Base-by-base conservation (phyloP, 2,329 filamentous ascomycete genomes). In the Trichophyton equinum region DNA sequence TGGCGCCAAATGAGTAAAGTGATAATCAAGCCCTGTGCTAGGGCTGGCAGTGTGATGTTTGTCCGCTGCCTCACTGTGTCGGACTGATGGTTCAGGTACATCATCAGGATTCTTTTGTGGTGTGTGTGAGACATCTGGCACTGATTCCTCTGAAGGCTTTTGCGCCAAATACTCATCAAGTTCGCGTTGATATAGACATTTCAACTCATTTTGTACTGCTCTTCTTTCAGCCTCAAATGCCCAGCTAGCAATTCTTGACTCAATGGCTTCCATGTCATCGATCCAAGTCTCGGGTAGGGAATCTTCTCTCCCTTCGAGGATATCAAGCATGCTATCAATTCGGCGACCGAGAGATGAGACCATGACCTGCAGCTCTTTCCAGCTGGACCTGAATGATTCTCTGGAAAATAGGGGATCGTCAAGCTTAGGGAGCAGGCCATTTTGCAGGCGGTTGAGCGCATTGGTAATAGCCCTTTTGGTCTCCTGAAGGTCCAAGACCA, bases 251-350 rank as follows among this genome's bases (percentile, higher is more conserved):
- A 92, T 96, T 33, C 85, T 82, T 9, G 81, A 78, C 72, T 99
- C 94, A 3, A 95, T 78, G 0, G 76, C 74, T 71, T 97, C 94
- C 75, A 97, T 86, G 3, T 85, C 82, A 67, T 95, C 89, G 61
- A 97, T 83, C 94, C 92, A 99, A 30, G 77, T 72, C 46, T 95
- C 88, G 0, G 94, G 94, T 8, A 99, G 77, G 0, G 87, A 89
- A 68, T 99, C 94, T 49, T 87, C 80, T 60, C 85, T 80, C 1
- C 90, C 91, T 72, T 97, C 94, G 1, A 97, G 79, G 36, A 83
- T 81, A 73, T 99, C 91, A 13, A 99, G 80, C 82, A 96, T 90
- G 58, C 81, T 83, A 71, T 99, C 94, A 63, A 97, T 79, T 44
- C 85, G 81, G 56, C 81, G 81, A 0, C 89, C 92, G 0, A 91